These are phyloP conservation scores for Tuctoria greenei DNA, from an alignment of 176 grass and related monocot species.

Conservation along the genomic window DNA sequence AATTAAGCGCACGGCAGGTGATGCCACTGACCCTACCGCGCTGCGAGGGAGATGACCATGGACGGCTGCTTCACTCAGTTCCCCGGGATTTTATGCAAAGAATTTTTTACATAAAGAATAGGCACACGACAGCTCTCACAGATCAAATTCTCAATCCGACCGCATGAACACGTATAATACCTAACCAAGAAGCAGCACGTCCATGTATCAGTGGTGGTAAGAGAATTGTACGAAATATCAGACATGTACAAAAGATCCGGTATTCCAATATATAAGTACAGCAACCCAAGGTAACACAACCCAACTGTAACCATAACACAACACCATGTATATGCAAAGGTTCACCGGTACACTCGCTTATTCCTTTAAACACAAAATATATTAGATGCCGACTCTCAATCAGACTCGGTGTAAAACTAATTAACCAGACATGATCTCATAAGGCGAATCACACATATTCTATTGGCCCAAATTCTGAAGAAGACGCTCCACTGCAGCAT, in stretches of 20 bases:
- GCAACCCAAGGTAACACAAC: slow-evolving; percentile 35
- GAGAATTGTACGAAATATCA: not conserved
- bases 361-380: slow-evolving; percentile 30
- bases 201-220: not conserved
- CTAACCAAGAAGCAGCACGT: not conserved
- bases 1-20: not conserved
- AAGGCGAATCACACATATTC: slow-evolving; percentile 13
- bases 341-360: slow-evolving; percentile 30
- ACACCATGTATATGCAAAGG: slow-evolving; percentile 35
- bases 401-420: slow-evolving; percentile 29
- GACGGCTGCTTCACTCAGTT: too few species aligned
- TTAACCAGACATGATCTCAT: slow-evolving; percentile 29
- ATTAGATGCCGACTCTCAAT: slow-evolving; percentile 1
- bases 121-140: too few species aligned
- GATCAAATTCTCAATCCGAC: too few species aligned
- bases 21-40: slow-evolving; percentile 44
- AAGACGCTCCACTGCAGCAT: slow-evolving; percentile 93
- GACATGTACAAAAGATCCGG: slow-evolving; percentile 32
- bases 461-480: slow-evolving; percentile 78
- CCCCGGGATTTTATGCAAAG: too few species aligned
- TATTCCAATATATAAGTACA: slow-evolving; percentile 48
- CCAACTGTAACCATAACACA: slow-evolving; percentile 33
- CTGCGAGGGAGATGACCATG: not conserved
- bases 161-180: too few species aligned
- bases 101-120: too few species aligned